A percentile compares a stretch with the other conserved stretches of the same genome.
phyloP scores from a whole-genome alignment of 306 rosid species.

The Trifolium dubium region DNA sequence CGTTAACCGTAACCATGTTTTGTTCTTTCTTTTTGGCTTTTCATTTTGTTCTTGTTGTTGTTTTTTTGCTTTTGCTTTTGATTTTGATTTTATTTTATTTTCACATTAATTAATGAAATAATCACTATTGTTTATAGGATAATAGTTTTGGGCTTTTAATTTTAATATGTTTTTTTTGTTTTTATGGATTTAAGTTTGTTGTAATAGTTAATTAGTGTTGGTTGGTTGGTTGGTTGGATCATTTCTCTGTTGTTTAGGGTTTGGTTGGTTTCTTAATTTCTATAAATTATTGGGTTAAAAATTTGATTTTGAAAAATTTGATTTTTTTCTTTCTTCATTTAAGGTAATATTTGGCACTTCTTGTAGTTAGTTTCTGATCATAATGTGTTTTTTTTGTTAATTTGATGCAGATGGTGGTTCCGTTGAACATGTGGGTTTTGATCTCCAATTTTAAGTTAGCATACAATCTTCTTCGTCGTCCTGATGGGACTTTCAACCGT shows the following conservation, averaged over 20 bases:
- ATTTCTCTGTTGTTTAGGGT: slow-evolving; percentile 38
- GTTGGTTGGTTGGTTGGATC: slow-evolving; percentile 29
- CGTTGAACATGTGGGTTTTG: slow-evolving; percentile 95
- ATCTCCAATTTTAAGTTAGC: slow-evolving; percentile 95
- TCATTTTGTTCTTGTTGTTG: neutral
- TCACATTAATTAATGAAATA: neutral
- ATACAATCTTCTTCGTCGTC: slow-evolving; percentile 96
- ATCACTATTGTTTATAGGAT: neutral
- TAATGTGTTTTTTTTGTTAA: neutral
- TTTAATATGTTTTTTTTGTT: slow-evolving; percentile 5
- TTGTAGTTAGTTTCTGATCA: neutral
- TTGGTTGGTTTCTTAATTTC: slow-evolving; percentile 14
- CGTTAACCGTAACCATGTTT: neutral
- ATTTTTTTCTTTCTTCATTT: neutral
- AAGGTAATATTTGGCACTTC: neutral
- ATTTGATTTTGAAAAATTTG: neutral
- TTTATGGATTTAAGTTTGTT: slow-evolving; percentile 8
- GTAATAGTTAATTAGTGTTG: neutral
- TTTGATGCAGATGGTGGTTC: slow-evolving; percentile 81
- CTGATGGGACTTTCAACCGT: slow-evolving; percentile 95
- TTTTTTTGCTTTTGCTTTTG: too few species aligned
- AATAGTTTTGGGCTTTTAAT: neutral
- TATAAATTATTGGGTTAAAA: neutral
- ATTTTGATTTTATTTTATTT: neutral
- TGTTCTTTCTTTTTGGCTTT: slow-evolving; percentile 18